Percentiles rank a stretch among this genome's conserved stretches.
Evolutionary conservation across 1,139 yeast genomes (phyloP).

Genomic region (Groenewaldozyma auringiensis): DNA sequence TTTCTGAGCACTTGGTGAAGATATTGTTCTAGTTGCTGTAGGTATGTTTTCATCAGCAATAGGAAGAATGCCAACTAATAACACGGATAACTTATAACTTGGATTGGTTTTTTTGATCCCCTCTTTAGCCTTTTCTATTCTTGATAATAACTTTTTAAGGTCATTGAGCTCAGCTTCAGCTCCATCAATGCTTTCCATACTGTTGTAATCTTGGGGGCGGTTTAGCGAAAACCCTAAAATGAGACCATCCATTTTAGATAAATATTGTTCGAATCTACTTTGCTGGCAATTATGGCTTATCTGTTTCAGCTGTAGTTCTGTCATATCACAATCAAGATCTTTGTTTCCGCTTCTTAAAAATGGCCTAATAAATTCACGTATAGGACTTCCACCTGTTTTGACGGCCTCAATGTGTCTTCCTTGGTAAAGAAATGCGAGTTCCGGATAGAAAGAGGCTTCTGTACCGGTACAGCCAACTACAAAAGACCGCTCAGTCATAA

Average conservation of each 20-base stretch:
- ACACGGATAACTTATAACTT: not conserved
- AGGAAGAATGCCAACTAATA: not conserved
- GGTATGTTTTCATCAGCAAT: not conserved
- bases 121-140: not conserved
- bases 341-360: no score
- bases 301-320: not conserved
- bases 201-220: not conserved
- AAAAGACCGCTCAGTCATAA: not conserved
- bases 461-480: not conserved
- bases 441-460: not conserved
- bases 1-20: not conserved
- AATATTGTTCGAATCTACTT: not conserved
- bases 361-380: not conserved
- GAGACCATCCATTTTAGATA: not conserved
- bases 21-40: not conserved
- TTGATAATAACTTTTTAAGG: not conserved
- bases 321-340: not conserved
- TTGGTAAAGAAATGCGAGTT: not conserved
- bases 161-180: not conserved
- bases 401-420: not conserved
- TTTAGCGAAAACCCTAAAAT: not conserved
- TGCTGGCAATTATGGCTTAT: not conserved
- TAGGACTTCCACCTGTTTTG: not conserved
- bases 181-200: not conserved
- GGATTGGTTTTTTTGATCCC: not conserved